Evolutionary conservation across 1,284 basidiomycete genomes (phyloP).

Genomic region (Quambalaria eucalypti): DNA sequence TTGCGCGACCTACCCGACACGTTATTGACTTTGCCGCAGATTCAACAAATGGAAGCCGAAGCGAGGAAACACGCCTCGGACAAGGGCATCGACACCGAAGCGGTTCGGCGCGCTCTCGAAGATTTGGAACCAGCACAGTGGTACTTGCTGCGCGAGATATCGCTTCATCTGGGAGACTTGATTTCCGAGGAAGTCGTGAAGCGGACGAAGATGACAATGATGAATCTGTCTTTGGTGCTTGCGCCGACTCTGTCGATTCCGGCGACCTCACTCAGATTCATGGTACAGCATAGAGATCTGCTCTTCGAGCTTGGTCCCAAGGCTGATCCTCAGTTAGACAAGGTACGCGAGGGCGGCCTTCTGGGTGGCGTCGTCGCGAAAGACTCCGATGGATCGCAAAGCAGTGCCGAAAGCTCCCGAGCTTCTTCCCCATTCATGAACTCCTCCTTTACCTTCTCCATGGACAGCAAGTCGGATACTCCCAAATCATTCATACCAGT

Average conservation of each 20-base stretch:
- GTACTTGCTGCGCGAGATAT: constrained; percentile 40
- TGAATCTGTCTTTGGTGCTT: constrained; percentile 36
- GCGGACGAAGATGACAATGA: constrained; percentile 40
- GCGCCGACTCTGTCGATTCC: constrained; percentile 40
- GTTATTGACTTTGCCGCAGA: constrained; percentile 14
- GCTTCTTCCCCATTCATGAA: too few relatives aligned
- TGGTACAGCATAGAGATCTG: constrained; percentile 19
- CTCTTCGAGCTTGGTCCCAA: constrained; percentile 12
- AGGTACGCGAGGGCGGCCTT: too few relatives aligned
- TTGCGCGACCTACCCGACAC: constrained; percentile 36
- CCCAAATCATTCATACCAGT: too few relatives aligned
- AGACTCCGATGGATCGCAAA: too few relatives aligned
- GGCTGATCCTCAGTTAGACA: background rate
- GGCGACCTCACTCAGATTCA: constrained; percentile 21
- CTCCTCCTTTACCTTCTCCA: too few relatives aligned
- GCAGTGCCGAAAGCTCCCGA: too few relatives aligned
- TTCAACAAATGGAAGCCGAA: background rate
- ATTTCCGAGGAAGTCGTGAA: constrained; percentile 15
- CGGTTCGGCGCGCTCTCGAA: background rate
- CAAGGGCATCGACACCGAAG: background rate
- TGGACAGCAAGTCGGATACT: too few relatives aligned
- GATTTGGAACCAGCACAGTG: constrained; percentile 15
- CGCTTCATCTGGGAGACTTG: constrained; percentile 26
- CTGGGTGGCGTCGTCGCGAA: too few relatives aligned
- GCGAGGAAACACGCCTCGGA: constrained; percentile 15